Percentiles rank a stretch among this genome's conserved stretches.
Conservation (phyloP, 2,329 filamentous ascomycete genomes). For the Aspergillus japonicus region DNA sequence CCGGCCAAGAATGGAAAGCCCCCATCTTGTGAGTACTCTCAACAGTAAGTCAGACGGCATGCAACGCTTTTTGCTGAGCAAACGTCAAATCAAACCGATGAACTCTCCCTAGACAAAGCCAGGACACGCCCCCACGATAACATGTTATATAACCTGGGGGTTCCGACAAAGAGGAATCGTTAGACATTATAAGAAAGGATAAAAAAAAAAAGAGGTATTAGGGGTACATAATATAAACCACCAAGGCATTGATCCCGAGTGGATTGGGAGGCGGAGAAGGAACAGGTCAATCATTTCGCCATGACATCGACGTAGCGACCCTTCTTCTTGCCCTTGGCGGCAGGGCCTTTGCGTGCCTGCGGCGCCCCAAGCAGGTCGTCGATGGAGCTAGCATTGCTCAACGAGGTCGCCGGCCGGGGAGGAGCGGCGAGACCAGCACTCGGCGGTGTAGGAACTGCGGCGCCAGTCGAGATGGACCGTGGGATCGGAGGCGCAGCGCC, state of each 20-base stretch:
- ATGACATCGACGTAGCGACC: slow-evolving; percentile 95
- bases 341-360: slow-evolving; percentile 63
- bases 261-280: not conserved
- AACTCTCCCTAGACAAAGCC: slow-evolving; percentile 9
- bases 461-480: slow-evolving; percentile 40
- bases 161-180: slow-evolving; percentile 6
- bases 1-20: not conserved
- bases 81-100: not conserved
- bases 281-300: slow-evolving; percentile 56
- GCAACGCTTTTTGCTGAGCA: slow-evolving; percentile 12
- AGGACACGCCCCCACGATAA: slow-evolving; percentile 10
- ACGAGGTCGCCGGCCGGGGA: slow-evolving; percentile 70
- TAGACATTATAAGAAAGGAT: slow-evolving; percentile 8
- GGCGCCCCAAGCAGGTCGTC: slow-evolving; percentile 84
- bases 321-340: slow-evolving; percentile 73
- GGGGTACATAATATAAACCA: not conserved
- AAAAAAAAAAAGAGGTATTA: slow-evolving; percentile 15
- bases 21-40: not conserved
- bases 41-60: slow-evolving; percentile 4
- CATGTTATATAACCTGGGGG: slow-evolving; percentile 3
- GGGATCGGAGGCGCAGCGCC: slow-evolving; percentile 33
- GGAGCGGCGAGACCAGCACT: slow-evolving; percentile 44
- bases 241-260: not conserved
- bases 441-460: slow-evolving; percentile 35
- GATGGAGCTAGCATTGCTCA: slow-evolving; percentile 91